Base-by-base conservation (phyloP, 257 asterid genomes). In the Nicotiana tomentosiformis region DNA sequence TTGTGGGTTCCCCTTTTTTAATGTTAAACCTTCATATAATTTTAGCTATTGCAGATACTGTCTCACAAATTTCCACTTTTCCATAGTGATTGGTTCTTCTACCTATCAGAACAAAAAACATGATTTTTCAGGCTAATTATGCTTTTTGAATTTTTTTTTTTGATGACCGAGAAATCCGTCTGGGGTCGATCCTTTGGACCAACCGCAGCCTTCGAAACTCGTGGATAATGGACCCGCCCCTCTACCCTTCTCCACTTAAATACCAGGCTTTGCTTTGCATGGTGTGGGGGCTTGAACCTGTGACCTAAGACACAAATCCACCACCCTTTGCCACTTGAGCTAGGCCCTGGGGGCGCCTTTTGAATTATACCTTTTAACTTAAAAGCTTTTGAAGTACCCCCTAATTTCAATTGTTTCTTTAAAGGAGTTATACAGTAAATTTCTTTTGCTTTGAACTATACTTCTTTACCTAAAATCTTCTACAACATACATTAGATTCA, bases 361-460 rank as follows among this genome's bases (percentile, higher is more conserved):
- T 20, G 60, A 43, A 46, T 70, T 70, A 70, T 70, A 43, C 30
- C 6, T 43, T 70, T 70, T 70, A 43, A 70, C 10, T 1, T 57
- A 43, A 70, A 70, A 70, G 35, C 35, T 43, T 70, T 70, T 43
- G 58, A 43, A 43, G 35, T 69, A 26, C 58, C n/a, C 78, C 11
- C 60, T 20, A 43, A n/a, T 20, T 70, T 70, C 58, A 70, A 43
- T 43, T 43, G 37, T 33, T 43, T 43, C 46, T 39, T 70, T 43
- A 18, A n/a, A 43, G 12, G 78, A 43, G 78, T 43, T 39, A 43
- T 43, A 11, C 55, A n/a, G 39, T 70, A 51, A 39, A n/a, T 70
- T 70, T 70, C n/a, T 70, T 43, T 70, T 70, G 78, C 60, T 70
- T 70, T 70, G 35, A 70, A 74, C 14, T 74, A 74, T 49, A 23